Percentiles rank a stretch among this genome's conserved stretches.
These are phyloP conservation scores for Globisporangium recalcitrans DNA, from an alignment of 352 stramenopile genomes.

Conservation along the genomic window DNA sequence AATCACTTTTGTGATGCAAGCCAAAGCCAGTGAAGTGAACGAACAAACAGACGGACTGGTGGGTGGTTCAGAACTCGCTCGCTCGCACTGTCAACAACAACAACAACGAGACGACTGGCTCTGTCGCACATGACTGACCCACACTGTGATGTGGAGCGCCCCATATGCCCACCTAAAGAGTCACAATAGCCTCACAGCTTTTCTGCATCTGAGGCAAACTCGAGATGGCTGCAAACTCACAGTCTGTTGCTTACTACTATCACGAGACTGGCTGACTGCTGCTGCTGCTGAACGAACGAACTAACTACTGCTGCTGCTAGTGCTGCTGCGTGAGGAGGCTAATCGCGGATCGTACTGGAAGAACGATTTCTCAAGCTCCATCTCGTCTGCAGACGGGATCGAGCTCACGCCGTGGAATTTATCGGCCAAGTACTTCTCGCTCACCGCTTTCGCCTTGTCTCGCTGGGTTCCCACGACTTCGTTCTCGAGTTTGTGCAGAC, in stretches of 20 bases:
- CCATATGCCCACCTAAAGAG: not conserved
- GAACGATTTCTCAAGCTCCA: conserved; percentile 50
- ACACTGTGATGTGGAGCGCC: conserved; percentile 6
- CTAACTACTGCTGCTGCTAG: conserved; percentile 6
- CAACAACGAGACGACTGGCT: conserved; percentile 3
- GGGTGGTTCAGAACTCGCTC: conserved; percentile 4
- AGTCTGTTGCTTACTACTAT: conserved; percentile 9
- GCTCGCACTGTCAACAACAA: not conserved
- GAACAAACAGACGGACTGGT: not conserved
- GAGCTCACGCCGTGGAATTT: conserved; percentile 58
- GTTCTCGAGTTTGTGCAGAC: conserved; percentile 53
- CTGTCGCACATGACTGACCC: not conserved
- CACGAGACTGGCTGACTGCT: conserved; percentile 8
- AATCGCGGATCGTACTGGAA: conserved; percentile 14
- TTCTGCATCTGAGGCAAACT: not conserved
- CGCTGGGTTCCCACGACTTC: conserved; percentile 55
- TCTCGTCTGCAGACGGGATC: conserved; percentile 39
- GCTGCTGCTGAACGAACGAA: not conserved
- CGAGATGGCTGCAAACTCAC: not conserved
- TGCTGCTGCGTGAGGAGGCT: conserved; percentile 2
- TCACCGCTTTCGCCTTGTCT: conserved; percentile 79
- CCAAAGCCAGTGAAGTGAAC: not conserved
- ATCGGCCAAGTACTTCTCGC: conserved; percentile 72
- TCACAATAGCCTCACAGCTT: not conserved
- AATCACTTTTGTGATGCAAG: not conserved